Percentiles rank a stretch among this genome's conserved stretches.
Evolutionary conservation across 257 asterid genomes (phyloP).

Genomic region (Nicotiana attenuata): DNA sequence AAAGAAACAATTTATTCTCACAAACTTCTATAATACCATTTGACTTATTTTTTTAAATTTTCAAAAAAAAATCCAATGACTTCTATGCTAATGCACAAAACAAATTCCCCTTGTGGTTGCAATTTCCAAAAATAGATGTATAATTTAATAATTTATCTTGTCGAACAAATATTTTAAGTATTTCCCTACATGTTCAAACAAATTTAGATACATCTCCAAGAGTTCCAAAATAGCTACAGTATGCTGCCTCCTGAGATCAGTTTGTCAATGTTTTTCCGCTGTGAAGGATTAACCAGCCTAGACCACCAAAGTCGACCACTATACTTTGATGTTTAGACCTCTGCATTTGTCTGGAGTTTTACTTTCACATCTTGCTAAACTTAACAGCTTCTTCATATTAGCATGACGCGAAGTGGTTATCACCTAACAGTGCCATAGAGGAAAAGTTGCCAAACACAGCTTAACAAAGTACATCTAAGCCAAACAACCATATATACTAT

Average conservation of each 20-base stretch:
- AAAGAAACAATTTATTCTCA: neutral
- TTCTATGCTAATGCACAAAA: neutral
- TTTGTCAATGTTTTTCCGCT: neutral
- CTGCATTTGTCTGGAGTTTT: neutral
- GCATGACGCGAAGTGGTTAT: neutral
- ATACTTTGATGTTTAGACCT: neutral
- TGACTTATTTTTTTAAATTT: neutral
- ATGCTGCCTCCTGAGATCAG: neutral
- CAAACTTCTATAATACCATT: neutral
- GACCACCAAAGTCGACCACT: neutral
- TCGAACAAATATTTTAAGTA: neutral
- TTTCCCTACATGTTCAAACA: neutral
- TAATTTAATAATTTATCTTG: neutral
- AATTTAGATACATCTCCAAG: neutral
- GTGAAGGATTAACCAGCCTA: neutral
- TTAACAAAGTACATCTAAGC: neutral
- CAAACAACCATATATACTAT: neutral
- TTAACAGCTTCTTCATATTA: neutral
- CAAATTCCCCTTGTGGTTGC: neutral
- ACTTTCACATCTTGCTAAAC: neutral
- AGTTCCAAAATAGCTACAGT: neutral
- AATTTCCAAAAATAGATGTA: neutral
- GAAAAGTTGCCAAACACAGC: neutral
- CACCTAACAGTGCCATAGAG: neutral
- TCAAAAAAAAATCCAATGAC: neutral